Conservation (phyloP, 441 rosid genomes). For the Mallotus japonicus region DNA sequence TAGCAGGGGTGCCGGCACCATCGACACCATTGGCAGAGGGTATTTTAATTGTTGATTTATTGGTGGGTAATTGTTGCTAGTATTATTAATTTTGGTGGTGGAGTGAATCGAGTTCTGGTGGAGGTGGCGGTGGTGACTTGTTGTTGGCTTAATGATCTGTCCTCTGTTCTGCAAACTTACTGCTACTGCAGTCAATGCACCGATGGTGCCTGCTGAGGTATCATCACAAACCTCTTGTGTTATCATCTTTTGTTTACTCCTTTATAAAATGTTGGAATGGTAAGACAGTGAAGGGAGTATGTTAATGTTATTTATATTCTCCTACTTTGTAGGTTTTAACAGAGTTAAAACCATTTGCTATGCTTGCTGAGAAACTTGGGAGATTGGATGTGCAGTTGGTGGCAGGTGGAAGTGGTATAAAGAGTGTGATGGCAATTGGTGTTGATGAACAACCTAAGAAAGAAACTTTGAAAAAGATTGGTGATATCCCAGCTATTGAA, state of each 20-base stretch:
- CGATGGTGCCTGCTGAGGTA: conserved; percentile 94
- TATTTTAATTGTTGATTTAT: too few relatives aligned
- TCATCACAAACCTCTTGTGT: neutral
- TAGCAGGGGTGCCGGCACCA: too few relatives aligned
- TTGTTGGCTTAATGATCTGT: too few relatives aligned
- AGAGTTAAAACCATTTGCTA: conserved; percentile 79
- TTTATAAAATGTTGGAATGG: neutral
- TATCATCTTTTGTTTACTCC: neutral
- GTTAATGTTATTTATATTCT: neutral
- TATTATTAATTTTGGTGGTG: too few relatives aligned
- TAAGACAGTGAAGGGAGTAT: neutral
- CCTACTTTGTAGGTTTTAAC: conserved; percentile 54
- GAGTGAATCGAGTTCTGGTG: too few relatives aligned
- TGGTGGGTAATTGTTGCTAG: too few relatives aligned
- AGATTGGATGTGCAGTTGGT: conserved; percentile 88
- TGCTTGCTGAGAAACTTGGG: conserved; percentile 82
- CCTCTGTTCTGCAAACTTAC: conserved; percentile 47
- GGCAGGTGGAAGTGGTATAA: conserved; percentile 86
- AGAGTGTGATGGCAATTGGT: conserved; percentile 86
- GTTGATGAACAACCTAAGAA: conserved; percentile 77
- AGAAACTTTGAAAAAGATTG: conserved; percentile 65
- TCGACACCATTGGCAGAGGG: too few relatives aligned
- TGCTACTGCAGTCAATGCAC: conserved; percentile 96
- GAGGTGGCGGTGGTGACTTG: too few relatives aligned
- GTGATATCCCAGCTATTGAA: conserved; percentile 67